phyloP scores from a whole-genome alignment of 2,329 filamentous ascomycete genomes.

The Plenodomus tracheiphilus region DNA sequence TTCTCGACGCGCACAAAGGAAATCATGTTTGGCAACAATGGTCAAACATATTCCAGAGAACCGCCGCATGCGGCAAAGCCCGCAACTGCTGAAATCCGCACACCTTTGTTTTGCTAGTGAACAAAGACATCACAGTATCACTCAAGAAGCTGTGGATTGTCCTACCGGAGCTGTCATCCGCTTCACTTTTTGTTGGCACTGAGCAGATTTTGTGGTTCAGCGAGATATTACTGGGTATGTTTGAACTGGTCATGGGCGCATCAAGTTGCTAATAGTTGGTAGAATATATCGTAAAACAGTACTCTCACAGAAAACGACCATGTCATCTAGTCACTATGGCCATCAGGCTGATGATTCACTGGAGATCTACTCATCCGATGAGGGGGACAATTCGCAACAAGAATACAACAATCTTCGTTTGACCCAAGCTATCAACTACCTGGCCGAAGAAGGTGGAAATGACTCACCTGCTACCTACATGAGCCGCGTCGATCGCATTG shows the following conservation, averaged over 20 bases:
- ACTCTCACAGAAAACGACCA: neutral
- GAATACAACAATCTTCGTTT: slow-evolving; percentile 27
- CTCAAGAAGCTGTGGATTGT: neutral
- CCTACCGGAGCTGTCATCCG: neutral
- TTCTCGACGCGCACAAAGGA: slow-evolving; percentile 22
- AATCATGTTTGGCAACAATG: slow-evolving; percentile 4
- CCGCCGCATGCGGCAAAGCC: slow-evolving; percentile 21
- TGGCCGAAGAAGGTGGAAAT: slow-evolving; percentile 22
- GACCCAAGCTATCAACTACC: slow-evolving; percentile 32
- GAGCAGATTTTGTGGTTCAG: neutral
- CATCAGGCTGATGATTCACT: neutral
- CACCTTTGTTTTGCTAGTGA: slow-evolving; percentile 21
- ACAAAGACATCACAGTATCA: slow-evolving; percentile 19
- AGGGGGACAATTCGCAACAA: neutral
- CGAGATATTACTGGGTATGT: slow-evolving; percentile 6
- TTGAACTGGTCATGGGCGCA: slow-evolving; percentile 2
- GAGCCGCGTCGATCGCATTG: slow-evolving; percentile 29
- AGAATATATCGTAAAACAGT: neutral
- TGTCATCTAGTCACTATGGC: slow-evolving; percentile 5
- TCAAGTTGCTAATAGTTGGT: slow-evolving; percentile 1
- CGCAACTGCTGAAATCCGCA: slow-evolving; percentile 18
- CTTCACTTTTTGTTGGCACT: neutral
- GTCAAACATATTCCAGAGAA: slow-evolving; percentile 8
- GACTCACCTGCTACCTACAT: slow-evolving; percentile 23
- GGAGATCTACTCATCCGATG: slow-evolving; percentile 1